Evolutionary conservation across 768 basidiomycete genomes (phyloP).

Genomic region (Mycena vulgaris): DNA sequence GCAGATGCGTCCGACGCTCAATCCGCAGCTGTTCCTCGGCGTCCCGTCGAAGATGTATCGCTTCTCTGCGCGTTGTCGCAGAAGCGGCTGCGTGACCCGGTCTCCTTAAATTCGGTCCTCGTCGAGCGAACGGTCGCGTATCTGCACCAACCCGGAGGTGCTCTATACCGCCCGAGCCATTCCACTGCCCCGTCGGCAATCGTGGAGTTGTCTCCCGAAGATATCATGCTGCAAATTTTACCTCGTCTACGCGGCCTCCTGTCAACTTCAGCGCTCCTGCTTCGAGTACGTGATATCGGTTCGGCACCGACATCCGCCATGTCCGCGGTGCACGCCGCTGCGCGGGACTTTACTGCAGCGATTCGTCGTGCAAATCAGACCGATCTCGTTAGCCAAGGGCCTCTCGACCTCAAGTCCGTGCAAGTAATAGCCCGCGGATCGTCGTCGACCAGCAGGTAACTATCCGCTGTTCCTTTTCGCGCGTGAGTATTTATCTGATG

Average conservation of each 20-base stretch:
- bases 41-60: slow-evolving; percentile 38
- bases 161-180: slow-evolving; percentile 31
- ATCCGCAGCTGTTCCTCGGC: not conserved
- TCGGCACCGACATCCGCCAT: slow-evolving; percentile 22
- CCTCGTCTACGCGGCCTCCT: slow-evolving; percentile 18
- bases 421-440: slow-evolving; percentile 44
- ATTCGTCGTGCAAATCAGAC: slow-evolving; percentile 42
- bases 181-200: not conserved
- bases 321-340: slow-evolving; percentile 36
- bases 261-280: slow-evolving; percentile 21
- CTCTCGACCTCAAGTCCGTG: slow-evolving; percentile 46
- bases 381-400: slow-evolving; percentile 42
- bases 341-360: slow-evolving; percentile 36
- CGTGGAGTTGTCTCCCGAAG: not conserved
- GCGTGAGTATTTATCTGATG: too few relatives aligned
- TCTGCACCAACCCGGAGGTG: too few relatives aligned
- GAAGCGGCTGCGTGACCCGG: slow-evolving; percentile 41
- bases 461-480: too few relatives aligned
- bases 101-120: slow-evolving; percentile 31
- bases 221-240: not conserved
- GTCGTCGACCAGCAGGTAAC: slow-evolving; percentile 44
- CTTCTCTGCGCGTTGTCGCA: slow-evolving; percentile 38
- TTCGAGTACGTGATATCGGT: slow-evolving; percentile 33
- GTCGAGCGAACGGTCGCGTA: slow-evolving; percentile 38
- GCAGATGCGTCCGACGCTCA: slow-evolving; percentile 14